Percentiles rank a stretch among this genome's conserved stretches.
Evolutionary conservation across 2,329 filamentous ascomycete genomes (phyloP).

Genomic region (Fusarium sp.): DNA sequence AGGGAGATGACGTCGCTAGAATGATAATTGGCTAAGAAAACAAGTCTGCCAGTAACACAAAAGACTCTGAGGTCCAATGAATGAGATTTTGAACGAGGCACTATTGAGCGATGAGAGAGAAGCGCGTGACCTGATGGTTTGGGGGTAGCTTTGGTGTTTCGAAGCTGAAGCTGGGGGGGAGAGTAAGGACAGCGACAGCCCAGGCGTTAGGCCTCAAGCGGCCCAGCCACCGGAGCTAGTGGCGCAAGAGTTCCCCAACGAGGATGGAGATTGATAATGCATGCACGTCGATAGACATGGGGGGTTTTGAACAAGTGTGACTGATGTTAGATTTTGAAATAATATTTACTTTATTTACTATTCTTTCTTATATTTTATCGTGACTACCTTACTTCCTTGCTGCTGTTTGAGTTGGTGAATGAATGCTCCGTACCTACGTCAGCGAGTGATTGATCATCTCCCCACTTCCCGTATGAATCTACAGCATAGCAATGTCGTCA

Average conservation of each 20-base stretch:
- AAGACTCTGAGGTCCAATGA: not conserved
- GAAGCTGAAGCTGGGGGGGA: not conserved
- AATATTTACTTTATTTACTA: no score
- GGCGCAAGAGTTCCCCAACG: not conserved
- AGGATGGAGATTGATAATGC: conserved; percentile 13
- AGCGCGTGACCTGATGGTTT: not conserved
- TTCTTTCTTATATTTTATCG: no score
- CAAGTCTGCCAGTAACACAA: not conserved
- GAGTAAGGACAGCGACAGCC: not conserved
- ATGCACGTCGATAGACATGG: not conserved
- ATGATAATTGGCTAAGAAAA: not conserved
- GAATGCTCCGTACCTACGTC: not conserved
- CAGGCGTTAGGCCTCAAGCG: conserved; percentile 10
- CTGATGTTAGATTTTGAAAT: no score
- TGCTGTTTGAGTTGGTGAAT: not conserved
- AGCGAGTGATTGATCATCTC: not conserved
- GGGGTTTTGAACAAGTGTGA: no score
- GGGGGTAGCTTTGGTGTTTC: conserved; percentile 9
- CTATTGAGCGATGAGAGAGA: not conserved
- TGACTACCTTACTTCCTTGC: not conserved
- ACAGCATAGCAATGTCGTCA: not conserved
- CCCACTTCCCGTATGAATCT: not conserved
- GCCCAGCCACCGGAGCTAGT: conserved; percentile 18
- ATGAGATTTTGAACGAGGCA: not conserved
- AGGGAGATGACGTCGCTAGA: conserved; percentile 24